These are phyloP conservation scores for Zangia roseola DNA, from an alignment of 768 basidiomycete species.

Conservation along the genomic window DNA sequence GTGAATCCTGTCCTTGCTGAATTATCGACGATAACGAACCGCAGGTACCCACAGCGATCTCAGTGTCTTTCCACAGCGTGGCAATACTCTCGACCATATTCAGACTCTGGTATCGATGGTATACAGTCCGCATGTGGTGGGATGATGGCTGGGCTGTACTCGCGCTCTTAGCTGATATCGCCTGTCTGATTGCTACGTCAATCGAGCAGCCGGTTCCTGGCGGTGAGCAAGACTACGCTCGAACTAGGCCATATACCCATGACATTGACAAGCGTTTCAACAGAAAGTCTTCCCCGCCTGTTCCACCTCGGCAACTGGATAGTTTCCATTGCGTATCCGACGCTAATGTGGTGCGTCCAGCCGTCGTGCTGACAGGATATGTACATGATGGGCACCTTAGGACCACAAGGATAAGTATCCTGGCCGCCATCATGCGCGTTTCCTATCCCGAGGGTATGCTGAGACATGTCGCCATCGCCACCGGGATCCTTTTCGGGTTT, in stretches of 20 bases:
- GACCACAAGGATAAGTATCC: conserved; percentile 25
- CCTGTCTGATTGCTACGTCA: conserved; percentile 1
- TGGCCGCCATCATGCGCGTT: conserved; percentile 19
- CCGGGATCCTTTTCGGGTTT: conserved; percentile 13
- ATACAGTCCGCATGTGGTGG: conserved; percentile 25
- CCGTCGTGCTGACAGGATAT: background rate
- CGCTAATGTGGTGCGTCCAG: conserved; percentile 9
- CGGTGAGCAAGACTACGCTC: conserved; percentile 7
- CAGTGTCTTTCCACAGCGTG: conserved; percentile 18
- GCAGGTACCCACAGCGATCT: conserved; percentile 6
- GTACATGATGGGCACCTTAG: conserved; percentile 3
- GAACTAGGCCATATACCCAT: background rate
- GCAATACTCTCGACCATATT: conserved; percentile 23
- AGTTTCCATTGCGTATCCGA: conserved; percentile 17
- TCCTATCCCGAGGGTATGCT: conserved; percentile 11
- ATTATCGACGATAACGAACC: conserved; percentile 1
- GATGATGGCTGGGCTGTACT: conserved; percentile 23
- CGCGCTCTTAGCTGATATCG: conserved; percentile 16
- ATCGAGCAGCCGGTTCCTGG: conserved; percentile 9
- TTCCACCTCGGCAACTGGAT: conserved; percentile 8
- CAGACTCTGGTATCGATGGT: conserved; percentile 21
- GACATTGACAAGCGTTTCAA: conserved; percentile 1
- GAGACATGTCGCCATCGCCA: background rate
- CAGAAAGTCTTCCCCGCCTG: conserved; percentile 6
- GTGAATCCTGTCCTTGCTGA: background rate